Base-by-base conservation (phyloP, 2,329 filamentous ascomycete species). In the Pseudogymnoascus sp. region DNA sequence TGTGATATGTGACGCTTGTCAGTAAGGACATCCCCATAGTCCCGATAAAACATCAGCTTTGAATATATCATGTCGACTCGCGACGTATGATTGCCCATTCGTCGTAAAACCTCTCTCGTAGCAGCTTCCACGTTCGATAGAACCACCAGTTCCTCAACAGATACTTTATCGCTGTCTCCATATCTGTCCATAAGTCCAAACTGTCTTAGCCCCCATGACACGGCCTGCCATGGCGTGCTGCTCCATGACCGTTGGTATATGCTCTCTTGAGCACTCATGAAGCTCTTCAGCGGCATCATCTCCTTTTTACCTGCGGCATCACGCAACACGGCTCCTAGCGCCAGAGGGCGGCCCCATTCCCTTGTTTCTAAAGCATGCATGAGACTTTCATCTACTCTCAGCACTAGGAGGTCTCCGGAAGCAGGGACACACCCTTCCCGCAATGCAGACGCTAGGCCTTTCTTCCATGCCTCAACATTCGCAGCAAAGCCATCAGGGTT, bases 401-500 rank as follows among this genome's bases (percentile, higher is more conserved):
- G 74, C 31, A 83, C 74, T 11, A 88, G 75, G 17, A 80, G 76
- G 64, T 80, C 80, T 1, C 78, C 75, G 4, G 73, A 73, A 1
- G 79, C 75, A 1, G 82, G 76, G 3, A 73, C 60, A 3, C 62
- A 65, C 21, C 90, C 91, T 17, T 82, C 83, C 66, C 84, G 80
- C 0, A 87, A 81, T 1, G 91, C 88, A 61, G 84, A 80, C n/a
- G 84, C 82, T 44, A 96, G 81, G 1, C 87, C 91, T 40, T 83
- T 83, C 64, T 87, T 85, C 92, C 92, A 96, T 62, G 91, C 90
- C 6, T 82, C 78, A 44, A 91, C 80, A 74, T 96, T 96, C 47
- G 91, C 90, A 19, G 81, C 78, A 78, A 91, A 96, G 70, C 91
- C 91, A 74, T 96, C 91, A 1, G 91, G 90, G 72, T 96, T 96